A percentile compares a stretch with the other conserved stretches of the same genome.
Evolutionary conservation across 2,329 filamentous ascomycete species (phyloP).

Genomic region (Apiospora sp.): DNA sequence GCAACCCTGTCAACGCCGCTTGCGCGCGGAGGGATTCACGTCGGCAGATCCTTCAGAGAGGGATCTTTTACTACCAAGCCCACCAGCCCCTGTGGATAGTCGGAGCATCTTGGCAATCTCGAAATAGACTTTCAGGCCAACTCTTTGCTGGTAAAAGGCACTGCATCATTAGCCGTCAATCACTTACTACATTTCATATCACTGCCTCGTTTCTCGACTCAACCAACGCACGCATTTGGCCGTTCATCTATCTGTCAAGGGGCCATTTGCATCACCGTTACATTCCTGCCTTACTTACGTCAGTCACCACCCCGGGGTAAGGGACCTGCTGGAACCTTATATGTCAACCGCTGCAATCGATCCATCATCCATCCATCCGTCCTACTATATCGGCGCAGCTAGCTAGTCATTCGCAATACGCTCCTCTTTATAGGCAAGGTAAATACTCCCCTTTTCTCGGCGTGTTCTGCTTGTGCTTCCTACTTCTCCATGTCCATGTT

Average conservation of each 20-base stretch:
- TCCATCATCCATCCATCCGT: neutral
- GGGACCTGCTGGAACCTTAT: neutral
- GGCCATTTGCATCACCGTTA: neutral
- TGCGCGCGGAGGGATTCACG: neutral
- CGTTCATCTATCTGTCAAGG: neutral
- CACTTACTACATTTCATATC: slow-evolving; percentile 4
- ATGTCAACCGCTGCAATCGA: slow-evolving; percentile 11
- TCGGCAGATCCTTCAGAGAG: slow-evolving; percentile 3
- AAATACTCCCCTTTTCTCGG: neutral
- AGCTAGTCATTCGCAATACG: neutral
- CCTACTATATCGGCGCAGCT: neutral
- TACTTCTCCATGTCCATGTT: neutral
- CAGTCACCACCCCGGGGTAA: neutral
- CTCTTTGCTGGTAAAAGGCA: neutral
- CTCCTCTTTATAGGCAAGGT: neutral
- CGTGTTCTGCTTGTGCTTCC: neutral
- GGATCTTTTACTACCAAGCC: neutral
- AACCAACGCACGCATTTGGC: neutral
- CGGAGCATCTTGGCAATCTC: slow-evolving; percentile 14
- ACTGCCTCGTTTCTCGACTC: neutral
- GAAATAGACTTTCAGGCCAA: neutral
- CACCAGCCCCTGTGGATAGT: neutral
- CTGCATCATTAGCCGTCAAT: neutral
- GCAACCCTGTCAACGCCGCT: neutral
- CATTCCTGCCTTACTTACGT: neutral